phyloP scores from a whole-genome alignment of 2,329 filamentous ascomycete species.

The Xylariaceae sp. region DNA sequence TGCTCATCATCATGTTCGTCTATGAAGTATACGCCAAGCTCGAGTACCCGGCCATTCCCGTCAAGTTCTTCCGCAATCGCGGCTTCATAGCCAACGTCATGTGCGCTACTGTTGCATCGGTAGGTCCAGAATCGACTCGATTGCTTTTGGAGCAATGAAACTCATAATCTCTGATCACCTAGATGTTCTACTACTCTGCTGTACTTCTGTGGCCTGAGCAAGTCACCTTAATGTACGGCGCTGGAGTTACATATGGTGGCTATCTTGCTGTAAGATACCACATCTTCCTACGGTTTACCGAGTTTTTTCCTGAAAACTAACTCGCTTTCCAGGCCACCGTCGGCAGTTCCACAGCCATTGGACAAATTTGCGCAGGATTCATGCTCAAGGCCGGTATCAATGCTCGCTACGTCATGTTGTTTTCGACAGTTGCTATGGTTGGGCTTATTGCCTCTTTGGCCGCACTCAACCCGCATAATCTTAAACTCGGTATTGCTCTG shows the following conservation, averaged over 20 bases:
- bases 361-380: conserved; percentile 31
- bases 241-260: conserved; percentile 32
- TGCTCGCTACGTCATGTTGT: conserved; percentile 35
- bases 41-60: conserved; percentile 34
- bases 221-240: conserved; percentile 33
- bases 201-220: conserved; percentile 36
- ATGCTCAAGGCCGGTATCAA: conserved; percentile 34
- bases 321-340: conserved; percentile 28
- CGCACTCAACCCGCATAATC: conserved; percentile 30
- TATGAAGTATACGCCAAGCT: conserved; percentile 35
- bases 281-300: background rate
- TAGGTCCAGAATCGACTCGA: conserved; percentile 15
- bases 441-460: conserved; percentile 34
- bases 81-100: conserved; percentile 35
- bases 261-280: conserved; percentile 30
- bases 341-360: conserved; percentile 32
- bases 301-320: conserved; percentile 8
- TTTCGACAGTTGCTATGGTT: conserved; percentile 36
- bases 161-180: conserved; percentile 1
- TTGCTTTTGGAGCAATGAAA: background rate
- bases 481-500: conserved; percentile 31
- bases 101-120: conserved; percentile 34
- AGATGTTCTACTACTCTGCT: conserved; percentile 33
- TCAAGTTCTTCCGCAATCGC: conserved; percentile 36
- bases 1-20: conserved; percentile 34